phyloP scores from a whole-genome alignment of 78 protist species.

The Dictyostelium citrinum region DNA sequence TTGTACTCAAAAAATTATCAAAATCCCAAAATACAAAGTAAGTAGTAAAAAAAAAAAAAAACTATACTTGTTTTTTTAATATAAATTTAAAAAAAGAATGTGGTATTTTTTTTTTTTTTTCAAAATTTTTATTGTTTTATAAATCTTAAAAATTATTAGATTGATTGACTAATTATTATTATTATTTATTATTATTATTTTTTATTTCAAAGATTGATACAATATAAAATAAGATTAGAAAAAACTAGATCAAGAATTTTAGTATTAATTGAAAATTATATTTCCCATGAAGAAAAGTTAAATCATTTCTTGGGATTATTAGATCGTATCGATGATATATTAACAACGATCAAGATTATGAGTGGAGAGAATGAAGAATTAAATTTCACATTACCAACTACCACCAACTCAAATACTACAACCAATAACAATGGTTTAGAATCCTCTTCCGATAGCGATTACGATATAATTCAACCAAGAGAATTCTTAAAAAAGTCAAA shows the following conservation, averaged over 20 bases:
- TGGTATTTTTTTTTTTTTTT: too few relatives aligned
- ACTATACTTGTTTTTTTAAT: neutral
- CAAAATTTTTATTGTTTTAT: too few relatives aligned
- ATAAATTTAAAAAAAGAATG: too few relatives aligned
- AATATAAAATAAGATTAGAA: constrained; percentile 26
- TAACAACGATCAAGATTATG: constrained; percentile 21
- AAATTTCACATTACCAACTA: constrained; percentile 8
- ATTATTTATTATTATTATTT: neutral
- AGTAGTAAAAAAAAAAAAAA: too few relatives aligned
- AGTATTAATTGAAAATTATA: constrained; percentile 26
- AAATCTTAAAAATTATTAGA: too few relatives aligned
- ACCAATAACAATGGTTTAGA: neutral
- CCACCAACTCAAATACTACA: neutral
- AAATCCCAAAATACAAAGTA: constrained; percentile 55
- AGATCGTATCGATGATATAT: constrained; percentile 57
- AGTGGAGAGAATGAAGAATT: constrained; percentile 10
- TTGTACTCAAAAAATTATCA: constrained; percentile 45
- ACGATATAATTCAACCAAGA: neutral
- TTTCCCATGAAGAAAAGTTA: constrained; percentile 30
- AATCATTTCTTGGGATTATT: constrained; percentile 23
- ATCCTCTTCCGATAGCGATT: neutral
- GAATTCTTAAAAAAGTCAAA: neutral
- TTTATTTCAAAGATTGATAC: constrained; percentile 10
- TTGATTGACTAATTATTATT: neutral
- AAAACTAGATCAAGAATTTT: constrained; percentile 20